Conservation (phyloP, 2,329 filamentous ascomycete genomes). For the Hymenoscyphus albidus region DNA sequence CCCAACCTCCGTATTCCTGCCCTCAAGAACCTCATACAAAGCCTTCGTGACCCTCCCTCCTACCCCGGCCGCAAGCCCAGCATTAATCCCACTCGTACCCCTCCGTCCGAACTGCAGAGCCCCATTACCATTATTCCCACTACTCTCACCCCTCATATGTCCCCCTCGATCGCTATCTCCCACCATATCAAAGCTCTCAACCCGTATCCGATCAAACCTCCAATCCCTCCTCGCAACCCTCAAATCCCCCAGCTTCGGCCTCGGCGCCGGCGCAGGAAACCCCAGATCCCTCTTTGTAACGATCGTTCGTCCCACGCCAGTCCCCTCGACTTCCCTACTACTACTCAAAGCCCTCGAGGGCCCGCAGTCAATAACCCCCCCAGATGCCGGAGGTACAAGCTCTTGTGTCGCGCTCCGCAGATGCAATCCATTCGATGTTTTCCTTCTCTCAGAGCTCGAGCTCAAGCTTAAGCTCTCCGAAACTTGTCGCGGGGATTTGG, state of each 20-base stretch:
- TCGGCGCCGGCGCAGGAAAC: constrained; percentile 19
- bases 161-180: background rate
- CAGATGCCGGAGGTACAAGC: background rate
- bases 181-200: constrained; percentile 78
- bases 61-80: constrained; percentile 40
- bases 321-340: constrained; percentile 28
- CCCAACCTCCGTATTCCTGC: constrained; percentile 70
- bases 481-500: background rate
- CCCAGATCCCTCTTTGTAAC: constrained; percentile 7
- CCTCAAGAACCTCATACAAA: constrained; percentile 66
- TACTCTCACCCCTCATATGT: constrained; percentile 42
- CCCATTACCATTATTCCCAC: constrained; percentile 12
- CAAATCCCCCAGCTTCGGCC: constrained; percentile 25
- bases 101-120: constrained; percentile 2
- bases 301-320: constrained; percentile 33
- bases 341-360: constrained; percentile 23
- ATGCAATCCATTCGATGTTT: background rate
- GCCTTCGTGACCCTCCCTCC: constrained; percentile 70
- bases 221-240: constrained; percentile 61
- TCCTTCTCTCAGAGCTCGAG: background rate
- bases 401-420: background rate
- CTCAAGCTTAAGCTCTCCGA: too few relatives aligned
- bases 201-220: constrained; percentile 73
- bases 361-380: constrained; percentile 34
- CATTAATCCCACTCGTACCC: constrained; percentile 24